Base-by-base conservation (phyloP, 768 basidiomycete genomes). In the Podaxis mareebaensis region DNA sequence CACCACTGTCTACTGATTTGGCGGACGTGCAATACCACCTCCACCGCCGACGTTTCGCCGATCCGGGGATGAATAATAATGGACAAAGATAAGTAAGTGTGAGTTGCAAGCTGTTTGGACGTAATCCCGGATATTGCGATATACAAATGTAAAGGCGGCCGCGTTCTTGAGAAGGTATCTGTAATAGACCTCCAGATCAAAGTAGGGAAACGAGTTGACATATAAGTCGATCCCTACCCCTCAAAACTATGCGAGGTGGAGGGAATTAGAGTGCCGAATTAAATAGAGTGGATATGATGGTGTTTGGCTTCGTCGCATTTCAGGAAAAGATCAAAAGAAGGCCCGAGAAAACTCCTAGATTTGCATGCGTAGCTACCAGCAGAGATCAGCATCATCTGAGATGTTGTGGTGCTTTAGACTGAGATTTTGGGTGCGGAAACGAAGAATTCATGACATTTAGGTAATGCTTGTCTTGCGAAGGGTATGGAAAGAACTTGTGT, bases 11-110 rank as follows among this genome's bases (percentile, higher is more conserved):
- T 48, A 57, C 54, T 40, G 15, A 62, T 56, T 56, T 62, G 30
- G 54, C n/a, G 42, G 54, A 39, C 46, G n/a, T 49, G 17, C 42
- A 39, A 13, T 38, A 38, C 20, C 53, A 8, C 36, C 11, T 51
- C 53, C 46, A n/a, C 48, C 24, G 36, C 61, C 61, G 61, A 63
- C 38, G 30, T 63, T 63, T 63, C 54, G 46, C 61, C 61, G 61
- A 28, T 10, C 60, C 40, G 40, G 33, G 10, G 33, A 10, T 33
- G 33, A 10, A 33, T 10, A 10, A 33, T 33, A 33, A 33, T 33
- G 33, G 8, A 17, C 24, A 20, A 28, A 42, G 36, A 57, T 51
- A 51, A 39, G 53, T 22, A 24, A 26, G 30, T 24, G 28, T n/a
- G 20, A 40, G 36, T 38, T 11, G 49, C 26, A 13, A n/a, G 12